Evolutionary conservation across 192 early-diverging fungal species (phyloP).

Genomic region (Backusella tuberculispora): DNA sequence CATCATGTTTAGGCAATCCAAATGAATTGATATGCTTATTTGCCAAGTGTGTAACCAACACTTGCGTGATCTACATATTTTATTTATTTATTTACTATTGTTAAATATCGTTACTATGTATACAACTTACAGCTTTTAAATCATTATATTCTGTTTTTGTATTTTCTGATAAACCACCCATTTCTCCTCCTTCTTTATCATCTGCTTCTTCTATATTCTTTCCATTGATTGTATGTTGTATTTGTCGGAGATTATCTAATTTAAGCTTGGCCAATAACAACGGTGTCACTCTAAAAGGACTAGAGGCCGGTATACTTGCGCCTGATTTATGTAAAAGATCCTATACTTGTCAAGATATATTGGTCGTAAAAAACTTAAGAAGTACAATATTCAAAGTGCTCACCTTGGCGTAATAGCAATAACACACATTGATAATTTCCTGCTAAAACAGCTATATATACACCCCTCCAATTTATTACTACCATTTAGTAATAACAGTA

Average conservation of each 20-base stretch:
- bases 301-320: constrained; percentile 40
- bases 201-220: neutral
- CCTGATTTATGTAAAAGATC: constrained; percentile 19
- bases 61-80: constrained; percentile 29
- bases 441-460: constrained; percentile 36
- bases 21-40: constrained; percentile 24
- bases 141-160: constrained; percentile 28
- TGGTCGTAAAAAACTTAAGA: neutral
- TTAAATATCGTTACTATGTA: neutral
- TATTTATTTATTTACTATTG: neutral
- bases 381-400: neutral
- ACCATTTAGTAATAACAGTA: neutral
- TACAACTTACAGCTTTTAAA: constrained; percentile 25
- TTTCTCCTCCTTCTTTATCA: neutral
- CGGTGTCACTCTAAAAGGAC: constrained; percentile 43
- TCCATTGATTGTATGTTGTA: neutral
- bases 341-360: constrained; percentile 19
- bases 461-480: no score
- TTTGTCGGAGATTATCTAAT: constrained; percentile 31
- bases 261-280: constrained; percentile 38
- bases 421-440: constrained; percentile 41
- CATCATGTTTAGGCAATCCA: neutral
- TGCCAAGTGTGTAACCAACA: constrained; percentile 31
- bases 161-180: neutral
- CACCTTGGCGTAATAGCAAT: constrained; percentile 32